Conservation (phyloP, 1,284 basidiomycete species). For the Pyrrhoderma lamaoense region DNA sequence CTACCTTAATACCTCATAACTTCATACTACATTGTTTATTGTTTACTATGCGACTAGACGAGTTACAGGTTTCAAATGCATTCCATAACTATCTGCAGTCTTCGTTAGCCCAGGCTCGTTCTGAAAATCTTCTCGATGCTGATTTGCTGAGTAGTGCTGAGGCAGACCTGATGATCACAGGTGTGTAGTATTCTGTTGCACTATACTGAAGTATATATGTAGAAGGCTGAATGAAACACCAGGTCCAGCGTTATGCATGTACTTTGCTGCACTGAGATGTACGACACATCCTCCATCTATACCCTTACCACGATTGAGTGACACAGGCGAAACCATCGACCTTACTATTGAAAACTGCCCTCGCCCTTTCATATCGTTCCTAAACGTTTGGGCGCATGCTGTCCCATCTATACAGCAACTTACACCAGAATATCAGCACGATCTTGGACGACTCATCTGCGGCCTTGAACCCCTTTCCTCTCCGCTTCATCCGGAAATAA, state of each 20-base stretch:
- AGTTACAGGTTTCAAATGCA: constrained; percentile 59
- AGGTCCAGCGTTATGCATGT: constrained; percentile 62
- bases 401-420: constrained; percentile 63
- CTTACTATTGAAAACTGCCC: constrained; percentile 53
- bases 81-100: constrained; percentile 77
- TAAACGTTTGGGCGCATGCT: constrained; percentile 59
- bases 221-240: background rate
- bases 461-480: constrained; percentile 41
- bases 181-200: constrained; percentile 31
- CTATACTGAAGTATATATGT: background rate
- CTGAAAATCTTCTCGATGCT: constrained; percentile 61
- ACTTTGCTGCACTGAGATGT: constrained; percentile 59
- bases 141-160: constrained; percentile 68
- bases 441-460: constrained; percentile 74
- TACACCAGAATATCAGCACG: constrained; percentile 58
- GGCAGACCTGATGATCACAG: constrained; percentile 74
- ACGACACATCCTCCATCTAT: constrained; percentile 56
- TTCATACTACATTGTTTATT: background rate
- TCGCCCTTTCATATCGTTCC: constrained; percentile 53
- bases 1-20: too few species aligned
- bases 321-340: constrained; percentile 33
- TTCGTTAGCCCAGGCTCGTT: constrained; percentile 66
- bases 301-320: constrained; percentile 40
- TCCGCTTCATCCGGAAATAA: constrained; percentile 34
- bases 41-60: constrained; percentile 34